Base-by-base conservation (phyloP, 2,329 filamentous ascomycete genomes). In the Alternaria sp. region DNA sequence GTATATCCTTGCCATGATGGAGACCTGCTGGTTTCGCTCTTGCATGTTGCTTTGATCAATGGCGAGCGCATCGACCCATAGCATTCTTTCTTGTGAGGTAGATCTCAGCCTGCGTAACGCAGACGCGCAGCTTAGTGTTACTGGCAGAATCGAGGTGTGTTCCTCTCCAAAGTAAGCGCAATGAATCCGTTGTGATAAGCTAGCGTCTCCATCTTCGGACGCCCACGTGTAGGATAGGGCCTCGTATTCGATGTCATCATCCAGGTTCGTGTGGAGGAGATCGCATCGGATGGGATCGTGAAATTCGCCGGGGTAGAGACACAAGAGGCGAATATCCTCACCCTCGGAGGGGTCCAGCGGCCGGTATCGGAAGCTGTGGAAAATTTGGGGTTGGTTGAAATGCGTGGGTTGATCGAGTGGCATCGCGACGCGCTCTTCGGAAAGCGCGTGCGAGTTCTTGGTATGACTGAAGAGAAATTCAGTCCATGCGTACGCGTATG, bases 141-240 rank as follows among this genome's bases (percentile, higher is more conserved):
- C 46, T 25, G 32, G 19, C 26, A 68, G 21, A 46, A 46, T 17
- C 10, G 53, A 30, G 4, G 21, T 25, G 5, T 59, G 12, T 26
- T 52, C 36, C 6, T 62, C 59, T 40, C 62, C 62, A 11, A 62
- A 15, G 46, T 65, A 65, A n/a, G 62, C 55, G 30, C 61, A 65
- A 13, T 32, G 21, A n/a, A 68, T 51, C 9, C 36, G 32, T 17
- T 65, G 60, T n/a, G 60, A 60, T 17, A 65, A 59, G 23, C 46
- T 62, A 30, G 59, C 44, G 46, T 68, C 64, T 17, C 66, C 66
- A 43, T 62, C 61, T 57, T 68, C 66, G 11, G 63, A 59, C 2
- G 66, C 70, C 69, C 70, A 73, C 2, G 67, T 59, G 56, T 73
- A 73, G 5, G 67, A 70, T n/a, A 70, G 49, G n/a, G 70, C 69